Base-by-base conservation (phyloP, 2,329 filamentous ascomycete genomes). In the Phyllosticta capitalensis region DNA sequence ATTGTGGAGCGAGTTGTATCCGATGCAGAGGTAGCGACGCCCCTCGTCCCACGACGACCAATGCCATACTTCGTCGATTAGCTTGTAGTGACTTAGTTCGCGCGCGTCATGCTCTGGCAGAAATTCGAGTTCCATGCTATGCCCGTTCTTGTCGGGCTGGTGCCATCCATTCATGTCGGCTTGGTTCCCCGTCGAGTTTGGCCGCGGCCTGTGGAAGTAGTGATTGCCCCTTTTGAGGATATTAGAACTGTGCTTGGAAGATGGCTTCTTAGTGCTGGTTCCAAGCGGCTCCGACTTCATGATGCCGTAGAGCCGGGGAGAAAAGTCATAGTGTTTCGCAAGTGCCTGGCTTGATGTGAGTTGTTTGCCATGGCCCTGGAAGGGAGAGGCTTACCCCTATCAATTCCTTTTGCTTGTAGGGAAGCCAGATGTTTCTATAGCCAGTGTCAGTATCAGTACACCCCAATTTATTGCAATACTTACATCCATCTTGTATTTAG, bases 21-120 rank as follows among this genome's bases (percentile, higher is more conserved):
- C 88, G 50, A 90, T 75, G 65, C 86, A 89, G 1, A 89, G 76
- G 84, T 86, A 89, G 68, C 78, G 79, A 17, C 78, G 74, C 0
- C 86, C 87, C 69, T 86, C 82, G 65, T 91, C 88, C 14, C 89
- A 81, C 0, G 86, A 87, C 14, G 84, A 86, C 70, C 88, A 91
- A 68, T 90, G 87, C 77, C 87, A 87, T n/a, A 89, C 85, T 58
- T 86, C 81, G 63, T 88, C 80, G 5, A 87, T 81, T 50, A 90
- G 78, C 28, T 82, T 75, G 55, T 83, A 81, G 60, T 83, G 79
- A 1, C 80, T 80, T 5, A 80, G 51, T 19, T 26, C 50, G 22
- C 20, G 22, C 5, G 19, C 20, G 19, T 21, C 20, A 22, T 52
- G 20, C 20, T 22, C 17, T 12, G 50, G 50, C 6, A 52, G 22